Percentiles rank a stretch among this genome's conserved stretches.
Evolutionary conservation across 164 flowering plant genomes (phyloP).

Genomic region (Kalanchoe fedtschenkoi): DNA sequence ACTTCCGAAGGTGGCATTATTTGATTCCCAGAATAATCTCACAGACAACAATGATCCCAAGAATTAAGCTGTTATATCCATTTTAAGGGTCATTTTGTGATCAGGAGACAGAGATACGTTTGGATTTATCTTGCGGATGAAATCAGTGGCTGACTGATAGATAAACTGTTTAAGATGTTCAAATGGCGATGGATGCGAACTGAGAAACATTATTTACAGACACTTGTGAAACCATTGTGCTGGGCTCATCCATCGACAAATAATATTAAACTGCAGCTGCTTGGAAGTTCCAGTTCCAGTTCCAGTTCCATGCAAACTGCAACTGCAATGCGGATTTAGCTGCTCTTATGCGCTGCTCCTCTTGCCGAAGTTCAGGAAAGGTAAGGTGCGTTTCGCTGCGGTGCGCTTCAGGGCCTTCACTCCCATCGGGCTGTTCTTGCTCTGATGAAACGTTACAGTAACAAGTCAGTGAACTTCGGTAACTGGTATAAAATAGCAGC

Average conservation of each 20-base stretch:
- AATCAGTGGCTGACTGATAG: not conserved
- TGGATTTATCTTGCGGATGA: too few relatives aligned
- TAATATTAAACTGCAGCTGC: not conserved
- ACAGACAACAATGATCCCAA: not conserved
- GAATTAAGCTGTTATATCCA: not conserved
- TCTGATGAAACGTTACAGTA: slow-evolving; percentile 30
- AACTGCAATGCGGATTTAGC: not conserved
- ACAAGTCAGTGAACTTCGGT: not conserved
- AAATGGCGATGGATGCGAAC: not conserved
- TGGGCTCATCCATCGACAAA: not conserved
- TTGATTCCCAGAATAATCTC: too few relatives aligned
- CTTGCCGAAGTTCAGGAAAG: slow-evolving; percentile 17
- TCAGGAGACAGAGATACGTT: too few relatives aligned
- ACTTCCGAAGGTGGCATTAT: too few relatives aligned
- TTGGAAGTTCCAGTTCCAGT: too few relatives aligned
- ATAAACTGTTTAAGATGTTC: not conserved
- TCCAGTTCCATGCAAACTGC: slow-evolving; percentile 1
- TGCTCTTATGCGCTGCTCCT: slow-evolving; percentile 27
- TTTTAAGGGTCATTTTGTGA: too few relatives aligned
- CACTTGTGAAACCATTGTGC: slow-evolving; percentile 1
- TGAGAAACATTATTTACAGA: slow-evolving; percentile 19
- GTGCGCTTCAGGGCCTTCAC: slow-evolving; percentile 67
- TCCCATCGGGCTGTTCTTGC: slow-evolving; percentile 66
- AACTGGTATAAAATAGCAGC: not conserved
- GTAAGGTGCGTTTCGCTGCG: slow-evolving; percentile 55